A percentile compares a stretch with the other conserved stretches of the same genome.
phyloP scores from a whole-genome alignment of 768 basidiomycete species.

The Rhodocollybia butyracea region DNA sequence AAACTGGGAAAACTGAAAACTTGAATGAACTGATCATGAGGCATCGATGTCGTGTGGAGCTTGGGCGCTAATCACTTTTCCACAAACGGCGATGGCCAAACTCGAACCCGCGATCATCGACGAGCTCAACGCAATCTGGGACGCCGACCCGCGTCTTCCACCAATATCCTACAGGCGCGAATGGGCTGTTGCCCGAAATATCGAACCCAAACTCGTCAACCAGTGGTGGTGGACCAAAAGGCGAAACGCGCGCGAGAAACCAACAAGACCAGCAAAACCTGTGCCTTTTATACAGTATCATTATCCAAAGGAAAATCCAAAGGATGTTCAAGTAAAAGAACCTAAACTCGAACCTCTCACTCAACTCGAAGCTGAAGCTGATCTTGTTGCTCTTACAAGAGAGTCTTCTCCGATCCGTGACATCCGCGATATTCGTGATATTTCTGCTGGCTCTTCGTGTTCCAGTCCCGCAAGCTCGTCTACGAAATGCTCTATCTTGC shows the following conservation, averaged over 20 bases:
- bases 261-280: neutral
- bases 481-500: neutral
- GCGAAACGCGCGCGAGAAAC: neutral
- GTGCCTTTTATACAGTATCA: neutral
- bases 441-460: neutral
- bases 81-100: neutral
- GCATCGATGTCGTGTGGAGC: neutral
- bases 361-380: no score
- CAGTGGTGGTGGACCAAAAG: conserved; percentile 2
- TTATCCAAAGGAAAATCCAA: neutral
- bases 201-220: neutral
- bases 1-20: no score
- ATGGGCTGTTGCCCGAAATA: conserved; percentile 6
- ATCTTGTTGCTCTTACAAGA: no score
- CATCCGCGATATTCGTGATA: no score
- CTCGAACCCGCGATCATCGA: conserved; percentile 1
- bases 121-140: conserved; percentile 9
- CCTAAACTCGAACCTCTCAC: no score
- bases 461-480: neutral
- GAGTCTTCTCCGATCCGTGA: no score
- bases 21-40: neutral
- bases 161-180: neutral
- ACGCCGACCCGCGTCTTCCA: conserved; percentile 2
- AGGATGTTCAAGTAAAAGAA: no score
- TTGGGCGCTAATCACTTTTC: neutral